A percentile compares a stretch with the other conserved stretches of the same genome.
These are phyloP conservation scores for Phaseolus coccineus DNA, from an alignment of 331 rosid species.

Conservation along the genomic window DNA sequence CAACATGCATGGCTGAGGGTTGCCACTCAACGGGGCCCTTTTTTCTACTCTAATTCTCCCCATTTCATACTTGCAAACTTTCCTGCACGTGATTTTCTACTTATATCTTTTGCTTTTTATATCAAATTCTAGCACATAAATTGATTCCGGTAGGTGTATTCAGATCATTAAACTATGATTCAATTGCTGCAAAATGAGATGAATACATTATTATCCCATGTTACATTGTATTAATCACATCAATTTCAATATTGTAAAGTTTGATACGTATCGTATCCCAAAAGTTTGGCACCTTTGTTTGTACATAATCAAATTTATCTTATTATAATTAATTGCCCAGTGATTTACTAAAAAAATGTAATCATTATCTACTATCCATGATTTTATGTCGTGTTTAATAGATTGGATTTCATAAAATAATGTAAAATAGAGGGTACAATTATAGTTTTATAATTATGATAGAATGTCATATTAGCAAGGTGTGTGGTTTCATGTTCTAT, in stretches of 20 bases:
- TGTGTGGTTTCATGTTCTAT: too few relatives aligned
- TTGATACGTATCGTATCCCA: background rate
- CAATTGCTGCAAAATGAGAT: background rate
- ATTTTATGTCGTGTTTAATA: too few relatives aligned
- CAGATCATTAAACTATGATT: background rate
- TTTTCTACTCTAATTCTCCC: background rate
- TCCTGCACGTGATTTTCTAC: slow-evolving; percentile 15
- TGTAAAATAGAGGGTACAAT: too few relatives aligned
- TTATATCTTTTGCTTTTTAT: background rate
- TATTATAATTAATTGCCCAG: background rate
- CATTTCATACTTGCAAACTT: slow-evolving; percentile 12
- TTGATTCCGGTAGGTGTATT: background rate
- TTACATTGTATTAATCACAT: background rate
- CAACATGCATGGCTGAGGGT: background rate
- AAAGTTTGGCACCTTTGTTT: background rate
- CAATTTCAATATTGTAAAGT: background rate
- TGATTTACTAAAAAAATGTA: background rate
- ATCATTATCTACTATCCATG: too few relatives aligned
- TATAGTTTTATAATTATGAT: too few relatives aligned
- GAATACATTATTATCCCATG: background rate
- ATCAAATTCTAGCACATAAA: background rate
- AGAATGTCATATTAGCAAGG: too few relatives aligned
- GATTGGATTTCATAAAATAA: too few relatives aligned
- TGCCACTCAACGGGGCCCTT: background rate
- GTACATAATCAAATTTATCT: background rate